These are phyloP conservation scores for Amanita thiersii DNA, from an alignment of 768 basidiomycete genomes.

Conservation along the genomic window DNA sequence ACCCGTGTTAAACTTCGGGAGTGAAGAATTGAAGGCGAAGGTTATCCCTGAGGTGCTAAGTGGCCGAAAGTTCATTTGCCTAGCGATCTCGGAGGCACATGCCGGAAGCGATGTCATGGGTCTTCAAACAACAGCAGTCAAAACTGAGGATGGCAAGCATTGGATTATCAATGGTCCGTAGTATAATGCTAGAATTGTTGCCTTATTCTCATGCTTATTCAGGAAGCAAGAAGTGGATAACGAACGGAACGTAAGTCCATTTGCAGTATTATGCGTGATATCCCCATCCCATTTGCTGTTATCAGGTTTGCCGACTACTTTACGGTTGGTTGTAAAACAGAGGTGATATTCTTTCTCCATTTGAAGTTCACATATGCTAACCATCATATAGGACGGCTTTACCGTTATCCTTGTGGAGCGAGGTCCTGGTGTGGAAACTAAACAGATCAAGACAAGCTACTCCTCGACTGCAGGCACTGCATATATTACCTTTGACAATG, in stretches of 20 bases:
- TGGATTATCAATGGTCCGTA: constrained; percentile 69
- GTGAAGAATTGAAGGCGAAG: constrained; percentile 47
- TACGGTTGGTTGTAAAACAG: constrained; percentile 67
- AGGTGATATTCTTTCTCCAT: constrained; percentile 16
- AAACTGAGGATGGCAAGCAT: constrained; percentile 74
- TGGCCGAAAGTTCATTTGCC: constrained; percentile 77
- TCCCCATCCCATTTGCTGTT: neutral
- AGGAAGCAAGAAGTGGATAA: constrained; percentile 81
- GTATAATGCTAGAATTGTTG: neutral
- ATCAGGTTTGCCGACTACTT: constrained; percentile 49
- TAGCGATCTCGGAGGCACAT: constrained; percentile 86
- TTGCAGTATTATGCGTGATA: constrained; percentile 1
- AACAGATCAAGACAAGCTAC: constrained; percentile 61
- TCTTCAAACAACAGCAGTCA: constrained; percentile 67
- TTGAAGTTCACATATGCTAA: constrained; percentile 7
- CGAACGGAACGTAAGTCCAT: constrained; percentile 57
- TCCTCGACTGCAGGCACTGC: constrained; percentile 83
- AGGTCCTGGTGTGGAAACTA: constrained; percentile 43
- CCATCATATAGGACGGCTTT: constrained; percentile 44
- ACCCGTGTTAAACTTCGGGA: constrained; percentile 85
- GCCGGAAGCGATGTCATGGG: constrained; percentile 83
- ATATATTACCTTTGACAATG: constrained; percentile 77
- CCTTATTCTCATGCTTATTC: neutral
- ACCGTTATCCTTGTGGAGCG: constrained; percentile 77
- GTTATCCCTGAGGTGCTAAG: constrained; percentile 60